Evolutionary conservation across 73 alveolate genomes (phyloP).

Genomic region (Symbiodinium natans): DNA sequence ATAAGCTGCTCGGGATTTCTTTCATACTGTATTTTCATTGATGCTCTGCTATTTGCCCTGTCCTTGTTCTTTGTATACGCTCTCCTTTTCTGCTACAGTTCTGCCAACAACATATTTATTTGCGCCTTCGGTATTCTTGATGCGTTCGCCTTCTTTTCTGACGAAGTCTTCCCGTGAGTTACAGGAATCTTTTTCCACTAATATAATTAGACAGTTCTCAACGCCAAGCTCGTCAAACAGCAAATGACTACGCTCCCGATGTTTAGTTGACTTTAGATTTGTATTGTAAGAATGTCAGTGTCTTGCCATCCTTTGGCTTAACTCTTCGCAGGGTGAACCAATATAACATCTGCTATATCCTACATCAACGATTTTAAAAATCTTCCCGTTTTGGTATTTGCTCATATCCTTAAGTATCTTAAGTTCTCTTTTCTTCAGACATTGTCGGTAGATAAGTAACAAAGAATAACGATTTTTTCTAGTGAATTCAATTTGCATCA

Average conservation of each 20-base stretch:
- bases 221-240: slow-evolving; percentile 1
- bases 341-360: not conserved
- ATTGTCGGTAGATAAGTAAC: no score
- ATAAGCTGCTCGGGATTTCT: no score
- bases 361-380: not conserved
- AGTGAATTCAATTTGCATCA: no score
- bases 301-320: slow-evolving; percentile 33
- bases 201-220: not conserved
- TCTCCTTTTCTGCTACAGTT: slow-evolving; percentile 6
- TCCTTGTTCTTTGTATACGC: no score
- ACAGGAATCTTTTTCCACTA: not conserved
- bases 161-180: not conserved
- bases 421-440: not conserved
- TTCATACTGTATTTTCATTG: no score
- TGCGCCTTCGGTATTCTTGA: not conserved
- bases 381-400: no score
- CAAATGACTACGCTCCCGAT: not conserved
- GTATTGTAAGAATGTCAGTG: not conserved
- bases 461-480: no score
- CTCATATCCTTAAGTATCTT: not conserved
- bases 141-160: not conserved
- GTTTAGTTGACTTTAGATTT: not conserved
- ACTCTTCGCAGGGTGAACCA: not conserved
- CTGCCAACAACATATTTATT: slow-evolving; percentile 26
- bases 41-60: slow-evolving; percentile 13